Evolutionary conservation across 2,329 filamentous ascomycete species (phyloP).

Genomic region (Hymenoscyphus albidus): DNA sequence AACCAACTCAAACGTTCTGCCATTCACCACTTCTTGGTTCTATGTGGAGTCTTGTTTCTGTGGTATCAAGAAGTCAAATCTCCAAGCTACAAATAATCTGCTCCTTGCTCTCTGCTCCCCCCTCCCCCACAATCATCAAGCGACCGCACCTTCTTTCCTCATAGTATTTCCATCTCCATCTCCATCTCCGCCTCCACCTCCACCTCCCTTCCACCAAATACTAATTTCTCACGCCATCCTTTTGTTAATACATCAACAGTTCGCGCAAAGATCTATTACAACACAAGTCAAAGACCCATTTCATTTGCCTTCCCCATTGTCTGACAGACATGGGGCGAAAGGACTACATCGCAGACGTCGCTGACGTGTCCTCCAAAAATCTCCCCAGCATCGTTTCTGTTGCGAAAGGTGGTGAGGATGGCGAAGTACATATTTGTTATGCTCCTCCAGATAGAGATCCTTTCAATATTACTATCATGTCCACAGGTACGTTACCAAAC

Average conservation of each 20-base stretch:
- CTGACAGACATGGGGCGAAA: conserved; percentile 57
- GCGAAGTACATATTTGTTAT: conserved; percentile 64
- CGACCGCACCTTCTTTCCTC: not conserved
- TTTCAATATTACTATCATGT: conserved; percentile 28
- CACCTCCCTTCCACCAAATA: not conserved
- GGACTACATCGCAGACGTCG: conserved; percentile 58
- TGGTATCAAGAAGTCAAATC: not conserved
- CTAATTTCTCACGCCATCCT: not conserved
- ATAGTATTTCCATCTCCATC: not conserved
- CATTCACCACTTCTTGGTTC: not conserved
- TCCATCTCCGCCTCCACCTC: not conserved
- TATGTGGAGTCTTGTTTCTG: not conserved
- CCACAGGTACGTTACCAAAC: conserved; percentile 20
- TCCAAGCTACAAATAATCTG: not conserved
- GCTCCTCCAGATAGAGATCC: conserved; percentile 29
- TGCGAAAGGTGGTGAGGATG: conserved; percentile 63
- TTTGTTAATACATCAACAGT: not conserved
- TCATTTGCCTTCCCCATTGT: not conserved
- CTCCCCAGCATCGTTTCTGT: conserved; percentile 52
- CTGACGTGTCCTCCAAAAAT: conserved; percentile 37
- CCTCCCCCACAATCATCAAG: no score
- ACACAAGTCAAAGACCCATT: not conserved
- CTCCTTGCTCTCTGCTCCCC: no score
- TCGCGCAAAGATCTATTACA: not conserved
- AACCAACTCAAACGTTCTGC: not conserved